A percentile compares a stretch with the other conserved stretches of the same genome.
phyloP scores from a whole-genome alignment of 2,329 filamentous ascomycete genomes.

The Trichoderma sp. region DNA sequence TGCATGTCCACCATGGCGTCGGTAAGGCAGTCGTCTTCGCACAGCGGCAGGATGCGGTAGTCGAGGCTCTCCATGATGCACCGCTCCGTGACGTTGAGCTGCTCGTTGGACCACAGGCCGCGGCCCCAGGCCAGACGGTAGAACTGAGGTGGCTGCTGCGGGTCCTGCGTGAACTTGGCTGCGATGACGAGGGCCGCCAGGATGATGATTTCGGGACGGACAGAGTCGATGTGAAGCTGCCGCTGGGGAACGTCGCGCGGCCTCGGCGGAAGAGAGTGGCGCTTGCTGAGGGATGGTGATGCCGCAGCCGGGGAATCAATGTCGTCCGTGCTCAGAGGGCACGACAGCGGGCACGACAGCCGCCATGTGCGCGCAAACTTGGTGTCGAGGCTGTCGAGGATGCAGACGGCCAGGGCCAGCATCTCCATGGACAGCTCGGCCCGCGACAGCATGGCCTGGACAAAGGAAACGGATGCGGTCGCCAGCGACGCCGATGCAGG shows the following conservation, averaged over 20 bases:
- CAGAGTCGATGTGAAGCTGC: conserved; percentile 61
- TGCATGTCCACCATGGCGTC: conserved; percentile 67
- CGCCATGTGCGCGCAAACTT: conserved; percentile 67
- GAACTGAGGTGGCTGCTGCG: conserved; percentile 54
- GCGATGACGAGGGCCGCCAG: conserved; percentile 65
- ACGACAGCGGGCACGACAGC: conserved; percentile 56
- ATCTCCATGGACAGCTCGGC: conserved; percentile 62
- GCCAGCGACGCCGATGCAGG: conserved; percentile 64
- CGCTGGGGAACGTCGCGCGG: conserved; percentile 40
- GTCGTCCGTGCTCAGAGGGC: conserved; percentile 40
- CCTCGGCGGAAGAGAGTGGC: conserved; percentile 53
- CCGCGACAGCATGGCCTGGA: conserved; percentile 63
- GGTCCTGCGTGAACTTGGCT: conserved; percentile 67
- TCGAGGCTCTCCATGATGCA: conserved; percentile 65
- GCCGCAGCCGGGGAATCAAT: conserved; percentile 29
- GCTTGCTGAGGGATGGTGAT: conserved; percentile 41
- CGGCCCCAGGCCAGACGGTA: conserved; percentile 59
- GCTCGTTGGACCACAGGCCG: conserved; percentile 59
- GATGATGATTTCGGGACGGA: conserved; percentile 64
- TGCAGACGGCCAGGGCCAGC: conserved; percentile 65
- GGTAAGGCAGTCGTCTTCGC: conserved; percentile 57
- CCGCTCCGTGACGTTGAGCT: conserved; percentile 66
- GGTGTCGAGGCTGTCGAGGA: conserved; percentile 65
- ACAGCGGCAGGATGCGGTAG: conserved; percentile 65
- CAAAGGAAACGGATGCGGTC: conserved; percentile 58